phyloP scores from a whole-genome alignment of 1,139 yeast species.

The Zygoascus hellenicus region DNA sequence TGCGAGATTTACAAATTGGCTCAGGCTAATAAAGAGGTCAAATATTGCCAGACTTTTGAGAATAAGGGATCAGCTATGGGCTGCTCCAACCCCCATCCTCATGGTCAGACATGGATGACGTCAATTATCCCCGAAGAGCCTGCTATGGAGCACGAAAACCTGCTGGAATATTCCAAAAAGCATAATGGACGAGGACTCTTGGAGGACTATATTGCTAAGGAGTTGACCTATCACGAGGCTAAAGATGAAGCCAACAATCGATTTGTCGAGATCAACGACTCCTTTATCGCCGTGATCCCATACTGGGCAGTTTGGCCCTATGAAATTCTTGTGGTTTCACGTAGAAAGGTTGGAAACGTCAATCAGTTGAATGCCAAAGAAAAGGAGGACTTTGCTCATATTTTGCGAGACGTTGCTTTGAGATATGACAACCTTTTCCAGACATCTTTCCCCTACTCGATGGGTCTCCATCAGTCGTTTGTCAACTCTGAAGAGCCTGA shows the following conservation, averaged over 20 bases:
- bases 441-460: conserved; percentile 70
- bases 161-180: conserved; percentile 42
- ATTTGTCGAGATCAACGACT: conserved; percentile 53
- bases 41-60: conserved; percentile 66
- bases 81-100: conserved; percentile 78
- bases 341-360: conserved; percentile 49
- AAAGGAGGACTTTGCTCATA: conserved; percentile 51
- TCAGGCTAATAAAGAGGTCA: conserved; percentile 39
- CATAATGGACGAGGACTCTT: conserved; percentile 48
- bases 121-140: conserved; percentile 66
- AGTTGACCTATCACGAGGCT: conserved; percentile 41
- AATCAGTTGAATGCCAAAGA: conserved; percentile 47
- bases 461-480: conserved; percentile 64
- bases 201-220: conserved; percentile 60
- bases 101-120: conserved; percentile 72
- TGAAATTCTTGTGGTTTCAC: conserved; percentile 59
- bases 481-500: conserved; percentile 25
- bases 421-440: conserved; percentile 68
- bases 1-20: conserved; percentile 48
- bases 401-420: conserved; percentile 50
- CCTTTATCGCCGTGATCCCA: conserved; percentile 68
- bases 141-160: conserved; percentile 48
- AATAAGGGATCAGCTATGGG: conserved; percentile 81
- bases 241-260: conserved; percentile 34
- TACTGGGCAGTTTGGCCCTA: conserved; percentile 86